Base-by-base conservation (phyloP, 805 yeast genomes). In the Lipomyces lipofer region DNA sequence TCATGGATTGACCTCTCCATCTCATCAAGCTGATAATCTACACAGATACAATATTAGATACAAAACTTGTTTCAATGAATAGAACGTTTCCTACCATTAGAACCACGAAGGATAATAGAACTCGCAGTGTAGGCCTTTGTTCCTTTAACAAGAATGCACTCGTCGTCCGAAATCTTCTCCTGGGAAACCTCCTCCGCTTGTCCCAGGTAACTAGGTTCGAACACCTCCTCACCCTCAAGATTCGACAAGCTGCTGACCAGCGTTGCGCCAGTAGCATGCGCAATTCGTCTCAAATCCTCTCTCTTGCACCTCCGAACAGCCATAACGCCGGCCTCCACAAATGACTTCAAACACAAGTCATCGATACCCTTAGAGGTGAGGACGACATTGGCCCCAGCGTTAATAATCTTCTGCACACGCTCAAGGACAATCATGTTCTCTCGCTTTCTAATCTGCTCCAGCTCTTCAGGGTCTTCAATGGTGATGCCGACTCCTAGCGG, bases 1-100 rank as follows among this genome's bases (percentile, higher is more conserved):
- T 94, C 99, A 67, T 89, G 97, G 58, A 95, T 72, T 0, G 98
- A 90, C 73, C 99, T 83, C 75, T 94, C 97, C 98, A 95, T 92
- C 76, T 94, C 99, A 73, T 94, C 99, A 63, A 94, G 79, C 38
- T 95, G 85, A 71, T 86, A 94, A 70, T 94, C 58, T 51, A 30
- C 1, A 29, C 5, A 15, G 15, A 15, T 9, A 13, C 94, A 27
- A 15, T 29, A 32, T 24, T 28, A 25, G 30, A 2, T 4, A 24
- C 24, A 13, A 13, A 40, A 15, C 9, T 24, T 38, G 19, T 19
- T 22, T 17, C 22, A 25, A 48, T 10, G 5, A 25, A 12, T 5
- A 19, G 28, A 49, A n/a, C 17, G 10, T 13, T 25, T 22, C 53
- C 21, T 8, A 47, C 54, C 78, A 70, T 94, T 94, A 56, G 98